Evolutionary conservation across 805 yeast species (phyloP), one percentile per base, ranked within the genome.

Genomic region (Cyberlindnera mississippiensis): DNA sequence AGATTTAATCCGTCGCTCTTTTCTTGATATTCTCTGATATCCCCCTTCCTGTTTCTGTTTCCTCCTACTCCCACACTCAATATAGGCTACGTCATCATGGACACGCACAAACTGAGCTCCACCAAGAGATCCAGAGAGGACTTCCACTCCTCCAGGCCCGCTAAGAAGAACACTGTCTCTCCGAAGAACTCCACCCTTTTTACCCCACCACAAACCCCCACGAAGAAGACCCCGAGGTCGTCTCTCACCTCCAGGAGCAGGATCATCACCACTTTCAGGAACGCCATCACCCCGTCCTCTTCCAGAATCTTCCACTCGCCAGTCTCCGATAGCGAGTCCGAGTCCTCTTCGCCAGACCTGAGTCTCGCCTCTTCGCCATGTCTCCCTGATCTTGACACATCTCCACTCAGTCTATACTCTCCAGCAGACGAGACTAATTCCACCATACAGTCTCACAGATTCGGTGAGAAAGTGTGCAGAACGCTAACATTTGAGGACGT

Each of bases 121-220:
- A 15, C 40, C 35, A 57, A 57, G 41, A 54, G 61, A 47, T 35
- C 48, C n/a, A 45, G 48, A 28, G 57, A 55, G 16, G 57, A 48
- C 6, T 13, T 33, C 13, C 38, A 37, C 12, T 37, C 39, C 4
- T 19, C 44, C 14, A 51, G 55, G 40, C 55, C 54, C 11, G 31
- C 41, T 4, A 55, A 55, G 43, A 49, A 56, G 41, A 41, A 31
- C 18, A 22, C 32, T 7, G 41, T 44, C 24, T 43, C 52, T n/a
- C 45, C 45, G 39, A 42, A 26, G 20, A 31, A 20, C 6, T 32
- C 49, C 3, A 27, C 20, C 11, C 15, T 47, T 6, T 48, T 40
- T 30, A 28, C 38, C 7, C 42, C 52, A 7, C 54, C 57, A 10
- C 49, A 49, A n/a, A 33, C 54, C 12, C 48, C 48, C 22, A 41